Conservation (phyloP, 2,329 filamentous ascomycete species). For the Massarina eburnea region DNA sequence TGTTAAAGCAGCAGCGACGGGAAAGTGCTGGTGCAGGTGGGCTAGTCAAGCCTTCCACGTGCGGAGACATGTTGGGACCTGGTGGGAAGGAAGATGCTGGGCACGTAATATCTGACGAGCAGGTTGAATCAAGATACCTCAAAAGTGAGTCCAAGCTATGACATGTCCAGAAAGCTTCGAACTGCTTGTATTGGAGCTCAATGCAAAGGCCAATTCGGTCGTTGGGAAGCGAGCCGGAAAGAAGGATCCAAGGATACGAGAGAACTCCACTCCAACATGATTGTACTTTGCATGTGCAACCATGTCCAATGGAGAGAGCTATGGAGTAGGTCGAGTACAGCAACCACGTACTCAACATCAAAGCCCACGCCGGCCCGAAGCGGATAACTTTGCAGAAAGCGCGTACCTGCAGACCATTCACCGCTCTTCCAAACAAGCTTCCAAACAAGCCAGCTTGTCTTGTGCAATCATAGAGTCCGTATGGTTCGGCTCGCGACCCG, state of each 20-base stretch:
- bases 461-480: slow-evolving; percentile 13
- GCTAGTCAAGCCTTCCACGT: slow-evolving; percentile 5
- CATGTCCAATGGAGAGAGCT: background rate
- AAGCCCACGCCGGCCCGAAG: slow-evolving; percentile 3
- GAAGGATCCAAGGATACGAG: slow-evolving; percentile 4
- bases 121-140: background rate
- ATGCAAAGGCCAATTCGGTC: background rate
- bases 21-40: background rate
- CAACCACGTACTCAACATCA: slow-evolving; percentile 1
- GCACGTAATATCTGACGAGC: background rate
- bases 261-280: background rate
- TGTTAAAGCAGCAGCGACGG: too few species aligned
- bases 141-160: background rate
- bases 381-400: slow-evolving; percentile 5
- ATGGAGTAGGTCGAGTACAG: slow-evolving; percentile 2
- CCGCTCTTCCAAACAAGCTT: slow-evolving; percentile 15
- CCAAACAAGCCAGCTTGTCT: slow-evolving; percentile 13
- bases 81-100: background rate
- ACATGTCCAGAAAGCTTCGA: background rate
- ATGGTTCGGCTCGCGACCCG: slow-evolving; percentile 26
- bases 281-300: background rate
- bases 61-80: slow-evolving; percentile 1
- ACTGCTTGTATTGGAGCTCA: background rate
- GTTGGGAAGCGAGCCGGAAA: slow-evolving; percentile 1
- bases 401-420: slow-evolving; percentile 30